Percentiles rank a stretch among this genome's conserved stretches.
These are phyloP conservation scores for Ormosia semicastrata DNA, from an alignment of 306 rosid species.

Conservation along the genomic window DNA sequence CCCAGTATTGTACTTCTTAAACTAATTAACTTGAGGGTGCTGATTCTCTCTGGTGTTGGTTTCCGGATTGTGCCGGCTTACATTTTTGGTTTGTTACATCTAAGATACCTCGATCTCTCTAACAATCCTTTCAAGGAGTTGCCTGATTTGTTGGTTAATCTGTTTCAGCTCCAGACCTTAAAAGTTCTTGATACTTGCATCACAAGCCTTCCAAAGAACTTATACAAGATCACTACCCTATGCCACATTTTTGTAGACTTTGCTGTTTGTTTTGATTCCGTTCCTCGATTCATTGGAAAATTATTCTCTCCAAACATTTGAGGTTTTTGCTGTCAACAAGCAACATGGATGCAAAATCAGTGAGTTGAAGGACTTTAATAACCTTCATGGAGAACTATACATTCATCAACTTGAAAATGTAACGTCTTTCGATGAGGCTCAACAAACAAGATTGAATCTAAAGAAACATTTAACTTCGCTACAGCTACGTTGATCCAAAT, in stretches of 20 bases:
- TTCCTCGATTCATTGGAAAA: not conserved
- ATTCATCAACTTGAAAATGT: not conserved
- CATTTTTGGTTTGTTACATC: not conserved
- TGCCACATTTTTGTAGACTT: not conserved
- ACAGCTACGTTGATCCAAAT: not conserved
- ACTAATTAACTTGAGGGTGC: not conserved
- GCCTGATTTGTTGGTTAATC: not conserved
- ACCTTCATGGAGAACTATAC: not conserved
- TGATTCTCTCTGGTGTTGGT: not conserved
- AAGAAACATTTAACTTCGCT: not conserved
- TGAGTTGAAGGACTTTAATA: not conserved
- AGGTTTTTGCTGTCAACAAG: not conserved
- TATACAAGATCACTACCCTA: not conserved
- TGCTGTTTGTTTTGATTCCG: not conserved
- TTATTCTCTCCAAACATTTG: not conserved
- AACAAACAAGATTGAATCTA: not conserved
- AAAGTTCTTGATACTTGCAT: not conserved
- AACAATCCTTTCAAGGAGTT: not conserved
- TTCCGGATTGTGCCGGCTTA: not conserved
- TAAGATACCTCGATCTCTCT: not conserved
- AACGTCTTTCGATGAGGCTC: not conserved
- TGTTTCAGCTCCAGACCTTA: not conserved
- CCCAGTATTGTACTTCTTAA: not conserved
- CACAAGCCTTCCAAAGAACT: not conserved
- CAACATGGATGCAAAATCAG: not conserved